Conservation (phyloP, 2,329 filamentous ascomycete genomes). For the Canariomyces notabilis region DNA sequence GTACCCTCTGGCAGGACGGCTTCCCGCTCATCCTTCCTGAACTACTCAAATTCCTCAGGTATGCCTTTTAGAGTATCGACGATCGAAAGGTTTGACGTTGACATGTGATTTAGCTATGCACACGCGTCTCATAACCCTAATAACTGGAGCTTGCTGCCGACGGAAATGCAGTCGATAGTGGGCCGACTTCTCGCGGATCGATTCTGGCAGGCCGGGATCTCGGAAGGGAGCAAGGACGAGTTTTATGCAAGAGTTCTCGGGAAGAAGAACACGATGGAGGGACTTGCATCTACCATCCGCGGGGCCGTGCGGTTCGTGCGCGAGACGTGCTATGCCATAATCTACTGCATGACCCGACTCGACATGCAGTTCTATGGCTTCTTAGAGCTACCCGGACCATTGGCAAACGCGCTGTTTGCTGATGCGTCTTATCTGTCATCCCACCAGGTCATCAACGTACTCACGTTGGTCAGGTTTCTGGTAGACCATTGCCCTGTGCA, state of each 20-base stretch:
- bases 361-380: conserved; percentile 90
- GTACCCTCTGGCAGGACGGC: conserved; percentile 76
- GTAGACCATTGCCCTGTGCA: conserved; percentile 88
- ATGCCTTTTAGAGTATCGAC: conserved; percentile 16
- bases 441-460: conserved; percentile 88
- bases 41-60: conserved; percentile 76
- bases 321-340: conserved; percentile 88
- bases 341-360: conserved; percentile 87
- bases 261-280: conserved; percentile 85
- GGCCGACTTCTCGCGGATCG: conserved; percentile 82
- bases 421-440: conserved; percentile 79
- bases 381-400: conserved; percentile 70
- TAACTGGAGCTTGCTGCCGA: conserved; percentile 74
- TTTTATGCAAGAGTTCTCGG: conserved; percentile 90
- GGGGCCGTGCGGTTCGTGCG: conserved; percentile 84
- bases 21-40: conserved; percentile 81
- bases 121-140: conserved; percentile 84
- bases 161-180: conserved; percentile 72
- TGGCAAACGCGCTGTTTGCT: conserved; percentile 78
- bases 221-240: conserved; percentile 89
- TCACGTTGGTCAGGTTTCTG: conserved; percentile 81
- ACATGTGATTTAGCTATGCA: conserved; percentile 57
- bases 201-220: conserved; percentile 98
- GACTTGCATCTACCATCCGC: conserved; percentile 87
- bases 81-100: not conserved